Conservation (phyloP, 495 filamentous ascomycete species). For the Neurospora sp. region DNA sequence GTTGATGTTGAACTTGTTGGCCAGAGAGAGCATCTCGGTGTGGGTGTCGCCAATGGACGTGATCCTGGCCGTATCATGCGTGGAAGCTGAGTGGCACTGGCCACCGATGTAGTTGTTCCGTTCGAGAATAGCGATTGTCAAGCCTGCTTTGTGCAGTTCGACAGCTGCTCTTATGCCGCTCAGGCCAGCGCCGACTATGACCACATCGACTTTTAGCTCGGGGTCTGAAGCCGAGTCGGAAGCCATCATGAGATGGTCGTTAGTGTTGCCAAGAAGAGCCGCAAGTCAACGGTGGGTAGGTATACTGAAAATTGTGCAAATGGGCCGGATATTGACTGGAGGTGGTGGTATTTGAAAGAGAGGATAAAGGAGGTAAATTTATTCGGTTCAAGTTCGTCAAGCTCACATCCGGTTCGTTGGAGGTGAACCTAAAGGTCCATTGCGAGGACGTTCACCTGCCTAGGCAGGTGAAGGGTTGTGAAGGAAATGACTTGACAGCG, state of each 20-base stretch:
- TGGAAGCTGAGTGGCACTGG: constrained; percentile 21
- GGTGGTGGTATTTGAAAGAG: too few species aligned
- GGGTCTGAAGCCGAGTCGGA: background rate
- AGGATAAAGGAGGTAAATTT: background rate
- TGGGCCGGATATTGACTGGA: background rate
- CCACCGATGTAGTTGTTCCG: constrained; percentile 43
- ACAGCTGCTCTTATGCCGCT: constrained; percentile 38
- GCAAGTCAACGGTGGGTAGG: background rate
- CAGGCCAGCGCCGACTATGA: constrained; percentile 44
- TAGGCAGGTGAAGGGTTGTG: background rate
- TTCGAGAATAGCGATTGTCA: constrained; percentile 37
- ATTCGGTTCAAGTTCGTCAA: background rate
- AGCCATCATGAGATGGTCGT: background rate
- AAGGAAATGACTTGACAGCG: background rate
- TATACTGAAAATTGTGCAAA: background rate
- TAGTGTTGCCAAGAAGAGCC: background rate
- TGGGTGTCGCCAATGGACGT: constrained; percentile 38
- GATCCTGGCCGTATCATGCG: background rate
- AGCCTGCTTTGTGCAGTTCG: constrained; percentile 28
- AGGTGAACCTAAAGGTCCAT: too few species aligned
- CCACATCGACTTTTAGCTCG: constrained; percentile 1
- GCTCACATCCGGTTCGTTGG: too few species aligned
- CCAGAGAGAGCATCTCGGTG: constrained; percentile 24
- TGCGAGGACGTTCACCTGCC: background rate
- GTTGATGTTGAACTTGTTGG: constrained; percentile 27